A percentile compares a stretch with the other conserved stretches of the same genome.
These are phyloP conservation scores for Pelargonium australe DNA, from an alignment of 441 rosid species.

Conservation along the genomic window DNA sequence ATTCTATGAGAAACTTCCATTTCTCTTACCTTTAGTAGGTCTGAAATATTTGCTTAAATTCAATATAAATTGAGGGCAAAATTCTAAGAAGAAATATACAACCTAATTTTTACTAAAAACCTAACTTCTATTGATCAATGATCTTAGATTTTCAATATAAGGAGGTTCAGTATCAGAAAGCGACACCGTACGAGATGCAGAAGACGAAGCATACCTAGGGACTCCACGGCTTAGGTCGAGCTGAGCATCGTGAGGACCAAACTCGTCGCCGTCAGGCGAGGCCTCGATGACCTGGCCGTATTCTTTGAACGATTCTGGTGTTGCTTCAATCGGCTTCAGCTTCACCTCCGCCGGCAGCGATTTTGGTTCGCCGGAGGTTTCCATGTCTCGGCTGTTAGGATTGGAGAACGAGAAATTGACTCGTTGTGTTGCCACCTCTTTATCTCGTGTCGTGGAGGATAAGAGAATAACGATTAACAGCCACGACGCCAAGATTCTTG, in stretches of 20 bases:
- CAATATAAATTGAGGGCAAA: background rate
- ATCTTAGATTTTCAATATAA: background rate
- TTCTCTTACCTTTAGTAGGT: no score
- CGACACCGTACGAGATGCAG: no score
- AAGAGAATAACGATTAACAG: no score
- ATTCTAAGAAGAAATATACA: no score
- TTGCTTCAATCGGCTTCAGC: constrained; percentile 56
- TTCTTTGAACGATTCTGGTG: constrained; percentile 51
- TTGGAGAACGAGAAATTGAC: background rate
- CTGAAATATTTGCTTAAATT: background rate
- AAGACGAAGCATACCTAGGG: constrained; percentile 42
- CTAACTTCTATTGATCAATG: background rate
- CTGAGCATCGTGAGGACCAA: constrained; percentile 74
- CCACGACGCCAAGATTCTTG: no score
- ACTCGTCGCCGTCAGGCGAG: constrained; percentile 47
- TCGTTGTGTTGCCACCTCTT: background rate
- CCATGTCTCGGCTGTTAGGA: background rate
- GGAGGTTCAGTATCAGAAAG: no score
- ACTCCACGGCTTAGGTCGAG: constrained; percentile 57
- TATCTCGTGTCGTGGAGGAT: no score
- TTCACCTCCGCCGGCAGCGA: constrained; percentile 22
- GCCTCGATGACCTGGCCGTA: constrained; percentile 63
- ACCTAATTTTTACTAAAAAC: no score
- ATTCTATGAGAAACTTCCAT: no score
- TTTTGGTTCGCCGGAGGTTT: background rate